Conservation (phyloP, 2,329 filamentous ascomycete genomes). For the Fusarium cicatricum region DNA sequence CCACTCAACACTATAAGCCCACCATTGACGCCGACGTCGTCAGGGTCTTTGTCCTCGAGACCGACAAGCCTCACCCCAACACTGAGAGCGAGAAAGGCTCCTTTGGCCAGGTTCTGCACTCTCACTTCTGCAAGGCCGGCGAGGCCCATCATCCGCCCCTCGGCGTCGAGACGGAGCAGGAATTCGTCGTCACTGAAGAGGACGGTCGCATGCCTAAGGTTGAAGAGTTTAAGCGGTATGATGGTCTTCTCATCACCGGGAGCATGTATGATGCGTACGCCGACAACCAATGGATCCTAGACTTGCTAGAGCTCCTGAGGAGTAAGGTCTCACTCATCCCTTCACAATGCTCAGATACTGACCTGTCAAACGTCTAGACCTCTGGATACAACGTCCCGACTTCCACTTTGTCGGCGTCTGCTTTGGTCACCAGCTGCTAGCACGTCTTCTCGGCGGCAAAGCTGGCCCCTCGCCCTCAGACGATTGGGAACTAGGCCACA, state of each 20-base stretch:
- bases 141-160: constrained; percentile 61
- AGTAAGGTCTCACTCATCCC: constrained; percentile 39
- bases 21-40: constrained; percentile 41
- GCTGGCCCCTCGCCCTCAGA: constrained; percentile 70
- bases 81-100: constrained; percentile 58
- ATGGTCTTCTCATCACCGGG: constrained; percentile 79
- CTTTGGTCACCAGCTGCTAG: constrained; percentile 83
- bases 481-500: constrained; percentile 77
- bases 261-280: constrained; percentile 75
- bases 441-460: constrained; percentile 72
- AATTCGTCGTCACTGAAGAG: constrained; percentile 61
- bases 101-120: constrained; percentile 63
- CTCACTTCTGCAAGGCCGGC: constrained; percentile 61
- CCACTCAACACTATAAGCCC: constrained; percentile 40
- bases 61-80: constrained; percentile 62
- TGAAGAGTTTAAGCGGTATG: constrained; percentile 66
- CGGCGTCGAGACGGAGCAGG: constrained; percentile 61
- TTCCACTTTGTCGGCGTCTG: constrained; percentile 76
- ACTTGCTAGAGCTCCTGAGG: constrained; percentile 66
- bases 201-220: constrained; percentile 56
- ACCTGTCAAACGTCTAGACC: constrained; percentile 43
- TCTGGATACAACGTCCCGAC: constrained; percentile 60
- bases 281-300: constrained; percentile 75
- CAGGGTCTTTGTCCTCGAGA: constrained; percentile 63
- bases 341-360: neutral